Evolutionary conservation across 2,329 filamentous ascomycete species (phyloP).

Genomic region (Fusarium fujikuroi): DNA sequence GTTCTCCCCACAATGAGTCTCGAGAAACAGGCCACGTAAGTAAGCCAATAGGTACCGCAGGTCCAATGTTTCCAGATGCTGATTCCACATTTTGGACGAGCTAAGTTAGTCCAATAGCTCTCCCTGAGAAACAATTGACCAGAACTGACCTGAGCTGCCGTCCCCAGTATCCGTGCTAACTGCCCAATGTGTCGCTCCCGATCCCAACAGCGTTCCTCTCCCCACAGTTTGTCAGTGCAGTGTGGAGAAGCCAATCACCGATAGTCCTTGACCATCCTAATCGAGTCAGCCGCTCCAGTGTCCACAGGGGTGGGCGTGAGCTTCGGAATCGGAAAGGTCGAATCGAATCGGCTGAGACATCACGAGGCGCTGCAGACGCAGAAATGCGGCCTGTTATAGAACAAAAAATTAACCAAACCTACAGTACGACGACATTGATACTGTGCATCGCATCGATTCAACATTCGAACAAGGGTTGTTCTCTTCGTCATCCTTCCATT

Average conservation of each 20-base stretch:
- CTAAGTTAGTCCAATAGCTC: background rate
- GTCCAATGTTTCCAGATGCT: background rate
- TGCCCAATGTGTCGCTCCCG: background rate
- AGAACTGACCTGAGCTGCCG: constrained; percentile 30
- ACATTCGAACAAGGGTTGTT: background rate
- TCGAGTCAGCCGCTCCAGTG: constrained; percentile 32
- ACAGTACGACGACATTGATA: background rate
- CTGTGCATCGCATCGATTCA: background rate
- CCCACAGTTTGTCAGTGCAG: constrained; percentile 42
- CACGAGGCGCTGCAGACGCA: constrained; percentile 42
- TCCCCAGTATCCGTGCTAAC: constrained; percentile 21
- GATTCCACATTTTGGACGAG: background rate
- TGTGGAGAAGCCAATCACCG: constrained; percentile 45
- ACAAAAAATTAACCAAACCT: background rate
- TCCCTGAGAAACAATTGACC: constrained; percentile 5
- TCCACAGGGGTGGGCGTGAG: constrained; percentile 23
- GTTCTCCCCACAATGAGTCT: constrained; percentile 14
- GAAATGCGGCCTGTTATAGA: constrained; percentile 36
- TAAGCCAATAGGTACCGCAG: background rate
- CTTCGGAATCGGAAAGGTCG: constrained; percentile 21
- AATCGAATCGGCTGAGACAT: constrained; percentile 28
- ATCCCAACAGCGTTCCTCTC: constrained; percentile 11
- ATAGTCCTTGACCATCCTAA: constrained; percentile 12
- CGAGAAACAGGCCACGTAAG: background rate
- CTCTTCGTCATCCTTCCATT: constrained; percentile 10